Base-by-base conservation (phyloP, 2,329 filamentous ascomycete species). In the Fusarium sp. region DNA sequence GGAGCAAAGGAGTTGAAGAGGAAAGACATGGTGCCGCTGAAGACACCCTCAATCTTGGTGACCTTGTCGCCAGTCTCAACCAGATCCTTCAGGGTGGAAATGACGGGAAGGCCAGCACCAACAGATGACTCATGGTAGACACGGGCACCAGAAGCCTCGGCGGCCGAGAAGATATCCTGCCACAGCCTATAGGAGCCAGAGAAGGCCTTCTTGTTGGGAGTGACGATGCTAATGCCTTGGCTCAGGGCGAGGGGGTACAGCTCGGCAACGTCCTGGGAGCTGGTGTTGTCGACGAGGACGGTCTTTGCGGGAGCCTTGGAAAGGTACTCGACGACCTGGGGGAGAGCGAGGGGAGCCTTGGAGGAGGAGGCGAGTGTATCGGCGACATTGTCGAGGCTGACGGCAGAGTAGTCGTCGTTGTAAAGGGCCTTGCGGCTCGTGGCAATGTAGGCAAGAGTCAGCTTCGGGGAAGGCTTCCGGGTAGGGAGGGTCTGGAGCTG, bases 161-260 rank as follows among this genome's bases (percentile, higher is more conserved):
- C 90, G 1, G 92, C 86, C 3, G 84, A 82, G 80, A 97, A 96
- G 77, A 99, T 97, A 68, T 91, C 88, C 76, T 92, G 87, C 94
- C 95, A 99, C 61, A 97, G 84, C 73, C 89, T 84, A 75, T 92
- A 89, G 49, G 88, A 89, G 62, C 91, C 90, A 0, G 93, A 96
- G 82, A 99, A 99, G 13, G 92, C 95, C 82, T 99, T 99, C 85
- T 99, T 99, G 86, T 98, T 99, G 44, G 96, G 94, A 1, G 96
- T 99, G 27, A 98, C 93, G 74, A 99, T 89, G 80, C 89, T 95
- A 79, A 99, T 90, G 11, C 94, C 95, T 69, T 89, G 88, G 75
- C 87, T 86, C 66, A 99, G 84, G 80, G 97, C 92, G 50, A 86
- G 80, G 1, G 96, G 94, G 80, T 99, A 99, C 29, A 87, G 82